These are phyloP conservation scores for Penicillium arizonense DNA, from an alignment of 495 filamentous ascomycete genomes.

Conservation along the genomic window DNA sequence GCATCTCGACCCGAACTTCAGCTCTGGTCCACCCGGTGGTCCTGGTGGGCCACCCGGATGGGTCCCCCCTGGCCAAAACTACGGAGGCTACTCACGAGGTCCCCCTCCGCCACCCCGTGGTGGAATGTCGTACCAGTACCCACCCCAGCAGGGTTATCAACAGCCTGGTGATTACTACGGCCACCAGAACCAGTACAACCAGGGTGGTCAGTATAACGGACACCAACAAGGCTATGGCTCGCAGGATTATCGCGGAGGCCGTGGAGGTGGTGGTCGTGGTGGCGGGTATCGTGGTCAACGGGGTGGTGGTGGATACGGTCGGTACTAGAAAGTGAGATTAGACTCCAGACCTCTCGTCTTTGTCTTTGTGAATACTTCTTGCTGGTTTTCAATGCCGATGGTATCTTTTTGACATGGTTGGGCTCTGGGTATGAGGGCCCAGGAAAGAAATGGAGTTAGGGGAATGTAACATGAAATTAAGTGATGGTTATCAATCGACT, in stretches of 20 bases:
- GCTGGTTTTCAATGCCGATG: conserved; percentile 5
- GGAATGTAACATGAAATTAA: conserved; percentile 1
- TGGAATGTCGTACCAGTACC: conserved; percentile 28
- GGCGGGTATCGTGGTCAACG: conserved; percentile 28
- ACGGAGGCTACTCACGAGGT: conserved; percentile 35
- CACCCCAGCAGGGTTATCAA: conserved; percentile 27
- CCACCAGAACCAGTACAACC: conserved; percentile 28
- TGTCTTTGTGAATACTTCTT: conserved; percentile 8
- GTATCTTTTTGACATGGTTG: conserved; percentile 6
- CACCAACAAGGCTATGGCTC: conserved; percentile 22
- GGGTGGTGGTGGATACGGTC: conserved; percentile 37
- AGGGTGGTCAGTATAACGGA: conserved; percentile 22
- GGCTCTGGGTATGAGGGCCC: neutral
- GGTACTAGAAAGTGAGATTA: conserved; percentile 31
- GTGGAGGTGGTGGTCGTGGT: conserved; percentile 26
- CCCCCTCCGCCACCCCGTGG: conserved; percentile 44
- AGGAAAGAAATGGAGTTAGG: conserved; percentile 4
- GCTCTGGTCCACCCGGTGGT: conserved; percentile 30
- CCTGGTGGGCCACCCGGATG: conserved; percentile 35
- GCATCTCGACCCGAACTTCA: conserved; percentile 51
- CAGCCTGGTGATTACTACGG: conserved; percentile 25
- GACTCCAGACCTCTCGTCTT: neutral
- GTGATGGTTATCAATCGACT: neutral
- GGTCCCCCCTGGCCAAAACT: conserved; percentile 34
- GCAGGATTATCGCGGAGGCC: conserved; percentile 26